Evolutionary conservation across 1,284 basidiomycete species (phyloP).

Genomic region (Peniophora sp.): DNA sequence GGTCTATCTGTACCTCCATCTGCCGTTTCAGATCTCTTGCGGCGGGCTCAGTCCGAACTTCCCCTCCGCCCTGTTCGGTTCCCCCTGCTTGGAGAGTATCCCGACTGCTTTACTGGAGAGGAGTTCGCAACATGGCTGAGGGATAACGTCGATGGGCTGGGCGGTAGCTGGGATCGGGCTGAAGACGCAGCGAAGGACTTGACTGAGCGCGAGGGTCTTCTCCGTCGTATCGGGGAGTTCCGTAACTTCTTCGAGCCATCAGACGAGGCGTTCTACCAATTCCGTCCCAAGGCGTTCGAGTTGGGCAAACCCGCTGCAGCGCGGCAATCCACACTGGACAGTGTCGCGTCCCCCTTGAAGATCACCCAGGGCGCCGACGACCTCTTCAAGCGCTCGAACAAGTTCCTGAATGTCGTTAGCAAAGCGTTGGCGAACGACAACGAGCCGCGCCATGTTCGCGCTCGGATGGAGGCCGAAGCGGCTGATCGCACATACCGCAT

Average conservation of each 20-base stretch:
- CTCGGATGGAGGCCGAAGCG: conserved; percentile 69
- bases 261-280: conserved; percentile 75
- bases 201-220: conserved; percentile 64
- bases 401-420: conserved; percentile 63
- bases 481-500: conserved; percentile 73
- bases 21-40: conserved; percentile 61
- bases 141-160: conserved; percentile 61
- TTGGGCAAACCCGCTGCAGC: conserved; percentile 29
- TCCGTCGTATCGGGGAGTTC: conserved; percentile 73
- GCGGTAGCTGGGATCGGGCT: conserved; percentile 67
- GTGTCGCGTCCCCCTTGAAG: conserved; percentile 23
- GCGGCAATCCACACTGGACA: conserved; percentile 18
- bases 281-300: conserved; percentile 73
- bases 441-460: conserved; percentile 62
- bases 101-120: conserved; percentile 77
- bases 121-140: conserved; percentile 74
- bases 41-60: conserved; percentile 55
- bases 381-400: conserved; percentile 59
- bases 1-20: conserved; percentile 61
- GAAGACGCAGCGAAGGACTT: conserved; percentile 75
- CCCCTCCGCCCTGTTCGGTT: conserved; percentile 61
- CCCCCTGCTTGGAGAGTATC: conserved; percentile 83
- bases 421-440: conserved; percentile 54
- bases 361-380: conserved; percentile 43
- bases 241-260: conserved; percentile 71